Evolutionary conservation across 2,329 filamentous ascomycete species (phyloP), one percentile per base, ranked within the genome.

Genomic region (Paecilomyces formosus): DNA sequence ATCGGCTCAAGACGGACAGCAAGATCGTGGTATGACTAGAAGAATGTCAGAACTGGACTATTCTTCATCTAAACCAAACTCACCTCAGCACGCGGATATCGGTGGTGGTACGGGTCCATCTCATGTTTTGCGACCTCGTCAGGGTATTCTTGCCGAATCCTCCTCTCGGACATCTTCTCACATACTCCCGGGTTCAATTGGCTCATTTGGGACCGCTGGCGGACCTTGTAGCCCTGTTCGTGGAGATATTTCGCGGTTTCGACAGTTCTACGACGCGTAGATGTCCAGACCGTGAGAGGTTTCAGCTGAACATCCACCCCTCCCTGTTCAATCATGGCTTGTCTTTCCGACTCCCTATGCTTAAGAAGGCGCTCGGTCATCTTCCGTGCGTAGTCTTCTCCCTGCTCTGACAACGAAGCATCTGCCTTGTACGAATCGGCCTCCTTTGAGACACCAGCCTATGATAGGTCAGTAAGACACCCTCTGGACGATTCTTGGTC

Each of bases 1-100:
- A 99, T 96, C 49, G 94, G 95, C 72, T 99, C 94, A 53, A 99
- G 85, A 22, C 94, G 90, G 60, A 99, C 94, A n/a, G 94, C 94
- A 51, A 99, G 86, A 70, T 99, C 94, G 72, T 99, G 94, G 74
- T 99, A 99, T 8, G 93, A 97, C 89, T 96, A 66, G 58, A 55
- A 60, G 11, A 58, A 55, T 51, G 56, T 18, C 22, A 28, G 53
- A 22, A 56, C 53, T 15, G 51, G 21, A 18, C 13, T 26, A 18
- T 15, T 55, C 18, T n/a, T 22, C 1, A 52, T 7, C 49, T 21
- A 26, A 15, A 26, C 15, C 31, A 56, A 15, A 61, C 77, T 69
- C 79, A 92, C 92, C 81, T 99, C 94, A 61, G 93, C 93, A 62
- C 94, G 84, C 7, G 94, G 94, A 71, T 97, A 99, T 45, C 94